Percentiles rank a stretch among this genome's conserved stretches.
Conservation (phyloP, 148 eudicot genomes). For the Persicaria maculosa region DNA sequence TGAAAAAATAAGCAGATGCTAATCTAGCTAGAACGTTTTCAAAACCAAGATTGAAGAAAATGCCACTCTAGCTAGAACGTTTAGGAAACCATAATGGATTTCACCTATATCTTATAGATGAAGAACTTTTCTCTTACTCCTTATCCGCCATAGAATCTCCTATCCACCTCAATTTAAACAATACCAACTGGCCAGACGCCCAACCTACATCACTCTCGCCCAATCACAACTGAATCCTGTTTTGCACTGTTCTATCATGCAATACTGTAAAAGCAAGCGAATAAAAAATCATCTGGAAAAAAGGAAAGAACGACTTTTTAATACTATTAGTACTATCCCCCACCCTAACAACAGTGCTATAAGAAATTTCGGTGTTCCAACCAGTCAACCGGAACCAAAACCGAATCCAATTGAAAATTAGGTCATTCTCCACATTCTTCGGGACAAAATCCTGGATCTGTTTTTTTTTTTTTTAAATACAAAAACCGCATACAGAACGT, state of each 20-base stretch:
- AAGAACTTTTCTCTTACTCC: neutral
- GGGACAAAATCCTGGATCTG: conserved; percentile 2
- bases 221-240: neutral
- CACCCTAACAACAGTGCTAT: neutral
- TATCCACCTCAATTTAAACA: neutral
- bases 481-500: neutral
- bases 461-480: neutral
- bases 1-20: neutral
- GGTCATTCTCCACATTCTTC: neutral
- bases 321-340: neutral
- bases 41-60: neutral
- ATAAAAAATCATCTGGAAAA: neutral
- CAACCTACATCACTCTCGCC: neutral
- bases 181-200: neutral
- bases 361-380: neutral
- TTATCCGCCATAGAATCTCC: neutral
- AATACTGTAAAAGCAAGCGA: neutral
- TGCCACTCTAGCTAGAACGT: neutral
- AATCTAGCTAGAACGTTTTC: neutral
- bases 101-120: neutral
- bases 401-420: neutral
- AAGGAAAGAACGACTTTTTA: neutral
- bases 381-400: neutral
- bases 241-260: neutral
- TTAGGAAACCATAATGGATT: neutral